Base-by-base conservation (phyloP, 768 basidiomycete genomes). In the Phylloporus sp. region DNA sequence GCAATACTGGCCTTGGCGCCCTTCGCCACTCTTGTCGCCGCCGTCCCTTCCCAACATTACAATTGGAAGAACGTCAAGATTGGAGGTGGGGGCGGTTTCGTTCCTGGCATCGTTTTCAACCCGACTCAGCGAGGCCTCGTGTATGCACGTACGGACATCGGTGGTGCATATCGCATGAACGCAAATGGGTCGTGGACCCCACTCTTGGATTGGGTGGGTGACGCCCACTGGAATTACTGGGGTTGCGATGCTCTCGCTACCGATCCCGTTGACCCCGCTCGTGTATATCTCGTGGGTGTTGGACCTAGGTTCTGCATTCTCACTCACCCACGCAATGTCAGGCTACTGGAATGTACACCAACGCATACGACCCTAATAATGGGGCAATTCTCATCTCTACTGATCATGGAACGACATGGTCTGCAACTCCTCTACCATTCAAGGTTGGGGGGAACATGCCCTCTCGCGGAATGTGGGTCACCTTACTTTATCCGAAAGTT, bases 121-220 rank as follows among this genome's bases (percentile, higher is more conserved):
- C 75, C 81, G 0, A 71, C 70, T 15, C 64, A 79, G 57, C 75
- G 79, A 71, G 81, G 80, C 26, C 61, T 82, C 10, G 80, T 77
- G 3, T 83, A 78, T 59, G 80, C 78, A n/a, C 76, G 82, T 20
- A 82, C 81, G 9, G 82, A 83, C 61, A 81, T 84, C 29, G 81
- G 81, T 44, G 81, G 80, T 22, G 80, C 77, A 18, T 82, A 83
- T 63, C 78, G 71, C 55, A 63, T 84, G 57, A 82, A 83, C 57
- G 32, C 77, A 2, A 77, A 81, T 54, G 76, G 79, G 42, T 65
- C 77, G 3, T 83, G 82, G 82, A 79, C 78, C 0, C 80, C 81
- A 32, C 64, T 83, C 18, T 67, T 81, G 29, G 82, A 83, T 56
- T 82, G 79, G 47, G 72, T 58, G 23, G 66, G 68, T 47, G 47